Evolutionary conservation across 2,329 filamentous ascomycete genomes (phyloP), one percentile per base, ranked within the genome.

Genomic region (Davidsoniella australis): DNA sequence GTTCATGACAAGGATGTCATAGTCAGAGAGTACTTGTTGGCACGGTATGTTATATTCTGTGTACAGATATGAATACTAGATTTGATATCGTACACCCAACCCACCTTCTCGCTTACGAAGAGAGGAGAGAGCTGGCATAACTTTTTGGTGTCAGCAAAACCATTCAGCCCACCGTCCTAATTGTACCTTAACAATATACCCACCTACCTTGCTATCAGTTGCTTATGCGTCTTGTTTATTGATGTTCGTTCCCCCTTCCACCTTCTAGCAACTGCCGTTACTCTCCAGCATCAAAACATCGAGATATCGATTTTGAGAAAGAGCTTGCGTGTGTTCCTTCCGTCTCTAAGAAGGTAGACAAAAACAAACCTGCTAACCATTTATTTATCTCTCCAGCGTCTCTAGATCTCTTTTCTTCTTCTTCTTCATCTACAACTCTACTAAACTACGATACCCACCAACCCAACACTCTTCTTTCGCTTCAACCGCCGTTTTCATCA

Each of bases 401-500:
- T 45, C 33, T 50, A 33, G 23, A 45, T 49, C 24, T 16, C 39
- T 16, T 33, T 24, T 20, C 17, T 42, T 24, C 40, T 41, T 41
- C 38, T 20, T 18, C 8, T 23, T n/a, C 16, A 33, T 16, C 43
- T 24, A 33, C 20, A 45, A 45, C 33, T 45, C 29, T 24, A 14
- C 18, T 9, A 17, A 42, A 20, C 41, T 23, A 18, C 18, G 8
- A 14, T 24, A 20, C 18, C 53, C 29, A 12, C 9, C 29, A 33
- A 33, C 8, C 29, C 29, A 33, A 33, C 29, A 33, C 29, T 33
- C 29, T 54, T 55, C 55, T 54, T 56, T 53, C 53, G 56, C 49
- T 40, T 54, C 50, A 17, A 20, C 24, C 41, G 51, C 51, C 53
- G 55, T 51, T 57, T 55, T 54, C 57, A 38, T 47, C 42, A 47